Conservation (phyloP, 2,329 filamentous ascomycete genomes). For the Stemphylium lycopersici region DNA sequence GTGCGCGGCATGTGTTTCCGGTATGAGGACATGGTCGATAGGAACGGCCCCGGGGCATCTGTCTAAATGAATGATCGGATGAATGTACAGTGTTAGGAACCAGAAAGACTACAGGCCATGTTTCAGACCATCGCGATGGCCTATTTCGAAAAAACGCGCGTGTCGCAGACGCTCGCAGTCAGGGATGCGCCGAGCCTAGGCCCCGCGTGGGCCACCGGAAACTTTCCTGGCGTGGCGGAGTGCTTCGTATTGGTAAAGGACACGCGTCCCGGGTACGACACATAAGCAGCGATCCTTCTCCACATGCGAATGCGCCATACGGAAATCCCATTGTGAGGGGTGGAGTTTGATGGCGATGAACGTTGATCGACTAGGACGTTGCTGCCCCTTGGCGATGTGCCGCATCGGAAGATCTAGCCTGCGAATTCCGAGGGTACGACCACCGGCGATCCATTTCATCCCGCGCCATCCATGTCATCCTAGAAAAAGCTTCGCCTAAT, state of each 20-base stretch:
- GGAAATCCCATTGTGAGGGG: no score
- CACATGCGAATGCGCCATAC: not conserved
- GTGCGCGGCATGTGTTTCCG: constrained; percentile 29
- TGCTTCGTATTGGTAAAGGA: not conserved
- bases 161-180: constrained; percentile 7
- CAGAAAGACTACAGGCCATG: not conserved
- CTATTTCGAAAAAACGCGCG: constrained; percentile 2
- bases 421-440: no score
- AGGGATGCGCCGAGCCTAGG: constrained; percentile 19
- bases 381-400: no score
- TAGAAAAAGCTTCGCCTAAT: no score
- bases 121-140: constrained; percentile 11
- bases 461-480: no score
- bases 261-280: constrained; percentile 12
- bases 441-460: no score
- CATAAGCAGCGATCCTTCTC: not conserved
- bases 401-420: no score
- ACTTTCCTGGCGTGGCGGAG: constrained; percentile 13
- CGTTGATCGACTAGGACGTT: no score
- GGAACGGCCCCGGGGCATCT: constrained; percentile 14
- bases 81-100: not conserved
- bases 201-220: constrained; percentile 5
- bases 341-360: not conserved
- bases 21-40: constrained; percentile 34
- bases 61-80: not conserved